A percentile compares a stretch with the other conserved stretches of the same genome.
These are phyloP conservation scores for Pseudogymnoascus sp. DNA, from an alignment of 2,329 filamentous ascomycete species.

Conservation along the genomic window DNA sequence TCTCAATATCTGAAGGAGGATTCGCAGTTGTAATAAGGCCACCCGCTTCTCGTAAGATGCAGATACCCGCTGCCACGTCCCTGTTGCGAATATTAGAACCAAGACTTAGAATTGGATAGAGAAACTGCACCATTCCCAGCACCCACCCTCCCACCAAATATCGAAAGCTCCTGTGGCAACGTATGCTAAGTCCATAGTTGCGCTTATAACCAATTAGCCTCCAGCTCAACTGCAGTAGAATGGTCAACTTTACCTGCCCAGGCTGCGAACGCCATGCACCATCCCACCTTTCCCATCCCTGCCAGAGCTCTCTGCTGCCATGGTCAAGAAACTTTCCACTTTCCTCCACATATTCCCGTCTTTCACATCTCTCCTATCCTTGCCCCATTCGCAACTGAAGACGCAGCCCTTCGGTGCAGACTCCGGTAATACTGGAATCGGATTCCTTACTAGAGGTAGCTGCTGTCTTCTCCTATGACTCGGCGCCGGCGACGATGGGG, in stretches of 20 bases:
- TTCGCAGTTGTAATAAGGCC: constrained; percentile 70
- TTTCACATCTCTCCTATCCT: constrained; percentile 60
- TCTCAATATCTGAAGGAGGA: constrained; percentile 53
- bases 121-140: constrained; percentile 64
- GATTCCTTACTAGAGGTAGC: constrained; percentile 57
- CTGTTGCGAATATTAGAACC: constrained; percentile 28
- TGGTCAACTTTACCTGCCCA: constrained; percentile 47
- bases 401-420: constrained; percentile 63
- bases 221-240: not conserved
- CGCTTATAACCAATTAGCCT: constrained; percentile 40
- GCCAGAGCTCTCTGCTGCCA: constrained; percentile 61
- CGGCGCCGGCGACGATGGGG: constrained; percentile 20
- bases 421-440: constrained; percentile 55
- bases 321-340: constrained; percentile 67
- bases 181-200: constrained; percentile 68
- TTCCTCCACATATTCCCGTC: constrained; percentile 66
- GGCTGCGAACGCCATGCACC: constrained; percentile 68
- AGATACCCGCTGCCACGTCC: constrained; percentile 72
- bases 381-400: constrained; percentile 74
- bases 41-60: constrained; percentile 66
- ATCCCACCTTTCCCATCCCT: constrained; percentile 64
- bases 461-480: constrained; percentile 49
- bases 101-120: not conserved
- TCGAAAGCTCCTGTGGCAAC: constrained; percentile 69
- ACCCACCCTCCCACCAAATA: constrained; percentile 79